A percentile compares a stretch with the other conserved stretches of the same genome.
Evolutionary conservation across 106 monocot species (phyloP).

Genomic region (Vanilla planifolia): DNA sequence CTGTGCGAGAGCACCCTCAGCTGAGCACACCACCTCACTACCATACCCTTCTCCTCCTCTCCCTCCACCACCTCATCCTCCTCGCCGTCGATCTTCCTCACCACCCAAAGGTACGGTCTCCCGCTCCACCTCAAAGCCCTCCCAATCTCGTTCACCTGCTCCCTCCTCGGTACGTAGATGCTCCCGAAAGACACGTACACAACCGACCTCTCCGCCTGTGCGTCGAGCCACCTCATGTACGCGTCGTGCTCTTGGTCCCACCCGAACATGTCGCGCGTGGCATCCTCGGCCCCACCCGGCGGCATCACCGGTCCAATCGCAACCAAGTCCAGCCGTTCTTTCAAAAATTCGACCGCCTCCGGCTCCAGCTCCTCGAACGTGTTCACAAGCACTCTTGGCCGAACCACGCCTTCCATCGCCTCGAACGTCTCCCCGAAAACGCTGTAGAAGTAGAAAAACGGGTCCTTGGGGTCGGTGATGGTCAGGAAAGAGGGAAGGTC

Average conservation of each 20-base stretch:
- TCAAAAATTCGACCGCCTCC: conserved; percentile 1
- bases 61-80: neutral
- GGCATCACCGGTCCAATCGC: conserved; percentile 17
- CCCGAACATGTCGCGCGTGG: neutral
- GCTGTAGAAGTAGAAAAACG: neutral
- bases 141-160: conserved; percentile 18
- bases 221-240: conserved; percentile 30
- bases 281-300: neutral
- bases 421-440: neutral
- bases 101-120: conserved; percentile 23
- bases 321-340: conserved; percentile 7
- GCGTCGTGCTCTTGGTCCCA: neutral
- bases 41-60: conserved; percentile 10
- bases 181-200: conserved; percentile 24
- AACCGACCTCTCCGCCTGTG: conserved; percentile 8
- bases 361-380: conserved; percentile 23
- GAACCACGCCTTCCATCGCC: neutral
- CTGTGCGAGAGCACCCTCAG: conserved; percentile 19
- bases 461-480: neutral
- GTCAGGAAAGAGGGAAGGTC: conserved; percentile 31
- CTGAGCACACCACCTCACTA: conserved; percentile 25
- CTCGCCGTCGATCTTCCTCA: conserved; percentile 8
- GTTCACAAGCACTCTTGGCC: conserved; percentile 28
- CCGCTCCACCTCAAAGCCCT: conserved; percentile 8
- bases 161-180: neutral